Conservation (phyloP, 306 rosid species). For the Lithocarpus polystachyus region DNA sequence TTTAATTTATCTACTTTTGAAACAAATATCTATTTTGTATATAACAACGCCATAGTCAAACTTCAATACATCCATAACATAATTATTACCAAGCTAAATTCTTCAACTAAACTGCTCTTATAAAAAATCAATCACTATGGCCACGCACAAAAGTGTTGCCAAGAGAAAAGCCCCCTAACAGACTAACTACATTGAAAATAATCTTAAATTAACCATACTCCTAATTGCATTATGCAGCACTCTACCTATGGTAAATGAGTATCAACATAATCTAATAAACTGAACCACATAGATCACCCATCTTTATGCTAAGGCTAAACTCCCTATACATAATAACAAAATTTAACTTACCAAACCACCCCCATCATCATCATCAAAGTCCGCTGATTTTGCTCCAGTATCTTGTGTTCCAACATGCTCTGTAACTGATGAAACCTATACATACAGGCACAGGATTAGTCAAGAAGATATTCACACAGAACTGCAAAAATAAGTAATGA, state of each 20-base stretch:
- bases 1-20: neutral
- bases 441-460: constrained; percentile 13
- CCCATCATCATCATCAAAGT: constrained; percentile 93
- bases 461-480: constrained; percentile 4
- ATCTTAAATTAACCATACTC: neutral
- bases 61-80: neutral
- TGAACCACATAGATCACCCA: neutral
- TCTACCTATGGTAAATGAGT: neutral
- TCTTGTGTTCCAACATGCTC: constrained; percentile 93
- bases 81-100: neutral
- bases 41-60: neutral
- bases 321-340: neutral
- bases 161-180: neutral
- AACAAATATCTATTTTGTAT: neutral
- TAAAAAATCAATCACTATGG: neutral
- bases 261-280: neutral
- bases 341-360: constrained; percentile 87
- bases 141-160: neutral
- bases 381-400: constrained; percentile 77
- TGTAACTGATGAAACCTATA: constrained; percentile 89
- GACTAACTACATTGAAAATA: neutral
- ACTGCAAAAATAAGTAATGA: neutral
- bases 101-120: neutral
- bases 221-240: neutral
- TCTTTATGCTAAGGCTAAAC: neutral